Percentiles rank a stretch among this genome's conserved stretches.
phyloP scores from a whole-genome alignment of 1,284 basidiomycete species.

The Puccinia horiana region DNA sequence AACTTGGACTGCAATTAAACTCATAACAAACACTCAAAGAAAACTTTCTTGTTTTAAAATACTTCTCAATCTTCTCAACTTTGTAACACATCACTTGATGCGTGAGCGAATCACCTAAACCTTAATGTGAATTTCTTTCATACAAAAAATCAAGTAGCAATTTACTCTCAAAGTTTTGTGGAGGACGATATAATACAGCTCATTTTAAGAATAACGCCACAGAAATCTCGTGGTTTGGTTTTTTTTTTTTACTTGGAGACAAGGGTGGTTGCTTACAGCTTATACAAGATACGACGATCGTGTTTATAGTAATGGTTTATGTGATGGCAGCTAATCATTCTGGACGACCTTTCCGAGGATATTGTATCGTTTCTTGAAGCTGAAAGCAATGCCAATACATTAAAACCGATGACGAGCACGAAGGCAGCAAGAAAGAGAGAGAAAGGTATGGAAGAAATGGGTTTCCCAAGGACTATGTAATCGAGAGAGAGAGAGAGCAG shows the following conservation, averaged over 20 bases:
- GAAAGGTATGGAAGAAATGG: slow-evolving; percentile 6
- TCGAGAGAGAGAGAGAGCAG: neutral
- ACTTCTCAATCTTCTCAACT: too few species aligned
- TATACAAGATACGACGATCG: neutral
- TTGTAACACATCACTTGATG: too few species aligned
- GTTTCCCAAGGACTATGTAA: too few species aligned
- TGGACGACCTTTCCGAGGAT: slow-evolving; percentile 69
- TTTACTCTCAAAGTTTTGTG: too few species aligned
- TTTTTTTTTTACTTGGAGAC: neutral
- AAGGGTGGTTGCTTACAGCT: neutral
- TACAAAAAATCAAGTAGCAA: too few species aligned
- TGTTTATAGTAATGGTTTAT: neutral
- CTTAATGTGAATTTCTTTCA: too few species aligned
- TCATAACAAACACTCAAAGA: too few species aligned
- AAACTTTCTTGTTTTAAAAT: too few species aligned
- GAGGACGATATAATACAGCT: too few species aligned
- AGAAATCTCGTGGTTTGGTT: neutral
- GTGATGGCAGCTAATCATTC: neutral
- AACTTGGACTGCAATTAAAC: too few species aligned
- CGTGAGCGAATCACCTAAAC: too few species aligned
- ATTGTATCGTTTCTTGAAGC: slow-evolving; percentile 69
- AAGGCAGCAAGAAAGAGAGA: neutral
- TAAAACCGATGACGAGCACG: too few species aligned
- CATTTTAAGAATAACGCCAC: neutral
- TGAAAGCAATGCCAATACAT: slow-evolving; percentile 22